Conservation (phyloP, 345 rosid genomes). For the Melaleuca quinquenervia region DNA sequence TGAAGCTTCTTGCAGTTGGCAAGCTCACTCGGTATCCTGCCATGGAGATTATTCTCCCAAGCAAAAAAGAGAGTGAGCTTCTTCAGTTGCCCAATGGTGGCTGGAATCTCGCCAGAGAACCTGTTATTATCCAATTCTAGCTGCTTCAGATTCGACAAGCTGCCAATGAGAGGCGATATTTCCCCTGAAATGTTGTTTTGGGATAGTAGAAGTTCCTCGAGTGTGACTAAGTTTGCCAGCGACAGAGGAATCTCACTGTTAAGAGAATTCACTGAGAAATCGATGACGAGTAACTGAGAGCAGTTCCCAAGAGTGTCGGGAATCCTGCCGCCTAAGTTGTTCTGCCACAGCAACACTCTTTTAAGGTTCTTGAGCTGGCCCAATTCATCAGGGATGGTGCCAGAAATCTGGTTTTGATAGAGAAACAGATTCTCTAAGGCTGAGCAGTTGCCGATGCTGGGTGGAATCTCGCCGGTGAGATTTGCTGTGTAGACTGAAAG, state of each 20-base stretch:
- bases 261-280: slow-evolving; percentile 50
- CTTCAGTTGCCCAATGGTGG: slow-evolving; percentile 37
- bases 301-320: slow-evolving; percentile 39
- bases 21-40: slow-evolving; percentile 45
- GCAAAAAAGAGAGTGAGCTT: slow-evolving; percentile 51
- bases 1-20: slow-evolving; percentile 46
- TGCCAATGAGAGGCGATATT: slow-evolving; percentile 34
- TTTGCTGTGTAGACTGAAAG: slow-evolving; percentile 55
- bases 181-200: slow-evolving; percentile 43
- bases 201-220: slow-evolving; percentile 56
- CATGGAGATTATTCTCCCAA: slow-evolving; percentile 59
- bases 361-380: slow-evolving; percentile 34
- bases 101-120: slow-evolving; percentile 42
- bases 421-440: slow-evolving; percentile 43
- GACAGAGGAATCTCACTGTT: slow-evolving; percentile 35
- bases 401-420: slow-evolving; percentile 46
- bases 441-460: slow-evolving; percentile 43
- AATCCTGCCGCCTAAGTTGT: slow-evolving; percentile 37
- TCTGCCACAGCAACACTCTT: slow-evolving; percentile 53
- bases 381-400: slow-evolving; percentile 40
- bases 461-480: slow-evolving; percentile 46
- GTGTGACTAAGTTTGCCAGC: slow-evolving; percentile 20
- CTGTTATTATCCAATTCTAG: slow-evolving; percentile 56
- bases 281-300: slow-evolving; percentile 31
- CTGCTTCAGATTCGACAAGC: slow-evolving; percentile 35